Percentiles rank a stretch among this genome's conserved stretches.
Conservation (phyloP, 1,139 yeast species). For the Diutina pseudorugosa region DNA sequence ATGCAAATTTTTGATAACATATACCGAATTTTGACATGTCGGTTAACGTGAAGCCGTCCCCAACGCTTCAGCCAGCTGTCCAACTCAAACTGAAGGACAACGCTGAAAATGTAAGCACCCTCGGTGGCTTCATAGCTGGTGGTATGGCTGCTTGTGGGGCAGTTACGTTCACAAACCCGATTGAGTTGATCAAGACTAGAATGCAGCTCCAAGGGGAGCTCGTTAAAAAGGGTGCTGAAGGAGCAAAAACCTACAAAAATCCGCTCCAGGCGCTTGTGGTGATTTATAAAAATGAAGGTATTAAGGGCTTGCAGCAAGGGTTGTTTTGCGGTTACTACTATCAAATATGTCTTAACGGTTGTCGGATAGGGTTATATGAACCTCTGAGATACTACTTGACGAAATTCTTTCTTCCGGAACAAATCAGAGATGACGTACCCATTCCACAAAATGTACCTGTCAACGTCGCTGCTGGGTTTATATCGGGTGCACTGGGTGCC, state of each 20-base stretch:
- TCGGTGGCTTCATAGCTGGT: constrained; percentile 87
- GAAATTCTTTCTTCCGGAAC: constrained; percentile 37
- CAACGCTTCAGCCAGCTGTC: not conserved
- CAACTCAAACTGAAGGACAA: not conserved
- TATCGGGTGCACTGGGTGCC: constrained; percentile 86
- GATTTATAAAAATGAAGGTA: constrained; percentile 74
- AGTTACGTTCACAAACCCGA: constrained; percentile 92
- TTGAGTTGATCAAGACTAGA: constrained; percentile 85
- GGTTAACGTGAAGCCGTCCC: not conserved
- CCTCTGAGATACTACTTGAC: constrained; percentile 63
- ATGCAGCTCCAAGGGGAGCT: constrained; percentile 96
- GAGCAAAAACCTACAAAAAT: constrained; percentile 55
- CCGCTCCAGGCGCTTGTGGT: constrained; percentile 74
- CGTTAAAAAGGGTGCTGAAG: constrained; percentile 27
- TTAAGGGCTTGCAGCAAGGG: constrained; percentile 83
- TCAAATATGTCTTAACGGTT: constrained; percentile 85
- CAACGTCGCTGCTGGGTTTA: constrained; percentile 73
- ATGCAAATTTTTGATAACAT: not conserved
- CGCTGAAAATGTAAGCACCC: constrained; percentile 36
- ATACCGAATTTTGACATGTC: not conserved
- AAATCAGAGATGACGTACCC: constrained; percentile 25
- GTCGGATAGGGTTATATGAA: constrained; percentile 87
- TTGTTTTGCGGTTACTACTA: constrained; percentile 72
- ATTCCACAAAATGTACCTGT: constrained; percentile 49
- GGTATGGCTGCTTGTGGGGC: constrained; percentile 97